Base-by-base conservation (phyloP, 2,329 filamentous ascomycete genomes). In the Cadophora luteo-olivacea region DNA sequence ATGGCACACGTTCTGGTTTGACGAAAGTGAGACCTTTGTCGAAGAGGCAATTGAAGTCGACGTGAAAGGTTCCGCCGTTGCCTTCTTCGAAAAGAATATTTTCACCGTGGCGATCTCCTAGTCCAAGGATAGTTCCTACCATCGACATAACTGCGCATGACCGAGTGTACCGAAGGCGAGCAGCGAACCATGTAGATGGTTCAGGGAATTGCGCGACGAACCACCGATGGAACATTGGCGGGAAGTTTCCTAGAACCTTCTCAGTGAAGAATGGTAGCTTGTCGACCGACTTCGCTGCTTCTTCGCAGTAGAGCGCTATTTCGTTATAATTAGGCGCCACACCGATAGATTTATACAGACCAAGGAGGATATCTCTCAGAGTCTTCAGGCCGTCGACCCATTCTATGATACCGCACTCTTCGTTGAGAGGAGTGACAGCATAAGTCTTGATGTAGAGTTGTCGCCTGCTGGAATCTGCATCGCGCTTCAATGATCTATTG, bases 81-180 rank as follows among this genome's bases (percentile, higher is more conserved):
- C 92, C 91, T 82, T 98, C 93, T 79, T 98, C 94, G 38, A 99
- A 89, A 36, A 97, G 87, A 66, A 99, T 93, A 80, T 99, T 99
- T 80, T 99, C 96, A 68, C 95, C 95, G 81, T 99, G 96, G 4
- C 96, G 90, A 80, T 99, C 96, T 49, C 96, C 96, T 0, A 99
- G 85, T 0, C 92, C 96, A 4, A 99, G 86, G 61, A 98, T 94
- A 67, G 97, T 97, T 61, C 96, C 96, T 4, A 97, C 93, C 88
- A 99, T 99, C n/a, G 94, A 97, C 94, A 99, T 99, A 73, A 99
- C 96, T 12, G 97, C 96, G 76, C 92, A 95, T 0, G 96, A 97
- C 4, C 96, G 89, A 1, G 96, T 97, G 81, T 98, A 99, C 58
- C 90, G 88, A 55, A 98, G 85, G 8, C 96, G 89, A 11, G 95